Base-by-base conservation (phyloP, 495 filamentous ascomycete species). In the Podospora comata region DNA sequence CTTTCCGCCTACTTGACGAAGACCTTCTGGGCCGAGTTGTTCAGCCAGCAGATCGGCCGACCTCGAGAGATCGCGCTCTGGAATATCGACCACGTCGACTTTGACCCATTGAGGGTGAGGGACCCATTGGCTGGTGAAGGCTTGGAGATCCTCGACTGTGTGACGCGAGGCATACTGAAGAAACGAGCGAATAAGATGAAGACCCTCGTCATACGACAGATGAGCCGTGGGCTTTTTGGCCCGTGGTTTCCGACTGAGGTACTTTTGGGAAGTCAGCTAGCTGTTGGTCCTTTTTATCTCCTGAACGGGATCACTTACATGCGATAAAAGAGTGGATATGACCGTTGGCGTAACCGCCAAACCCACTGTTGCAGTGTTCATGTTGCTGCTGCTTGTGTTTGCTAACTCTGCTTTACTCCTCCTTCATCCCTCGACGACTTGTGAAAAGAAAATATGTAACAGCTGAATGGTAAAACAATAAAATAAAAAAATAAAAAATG, bases 181-280 rank as follows among this genome's bases (percentile, higher is more conserved):
- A 78, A 98, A 98, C 48, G 88, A 87, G 61, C 91, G 91, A 68
- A 97, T 88, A 23, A 97, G 83, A 32, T 90, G 85, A n/a, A 98
- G 84, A n/a, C 93, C 93, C 79, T 97, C 90, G 72, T 97, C 91
- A 77, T 98, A 98, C 27, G 92, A 93, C 69, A 98, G 87, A 73
- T 94, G 92, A 1, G 90, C 88, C 23, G 90, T 94, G 1, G 93
- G 94, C 64, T 92, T 93, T 65, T 91, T 84, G 65, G 84, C 87
- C 11, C 89, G 84, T 4, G 87, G 83, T 73, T 90, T 92, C 63
- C 90, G 90, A 73, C 96, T 88, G 65, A 95, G 80, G 74, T 94
- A 98, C 92, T 96, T 72, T 65, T 30, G 5, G 26, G 19, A 19
- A 32, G 30, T 39, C 18, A 56, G 39, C 62, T 19, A 56, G 39